These are phyloP conservation scores for Cymbomonas tetramitiformis DNA, from an alignment of 139 green algal genomes.

Conservation along the genomic window DNA sequence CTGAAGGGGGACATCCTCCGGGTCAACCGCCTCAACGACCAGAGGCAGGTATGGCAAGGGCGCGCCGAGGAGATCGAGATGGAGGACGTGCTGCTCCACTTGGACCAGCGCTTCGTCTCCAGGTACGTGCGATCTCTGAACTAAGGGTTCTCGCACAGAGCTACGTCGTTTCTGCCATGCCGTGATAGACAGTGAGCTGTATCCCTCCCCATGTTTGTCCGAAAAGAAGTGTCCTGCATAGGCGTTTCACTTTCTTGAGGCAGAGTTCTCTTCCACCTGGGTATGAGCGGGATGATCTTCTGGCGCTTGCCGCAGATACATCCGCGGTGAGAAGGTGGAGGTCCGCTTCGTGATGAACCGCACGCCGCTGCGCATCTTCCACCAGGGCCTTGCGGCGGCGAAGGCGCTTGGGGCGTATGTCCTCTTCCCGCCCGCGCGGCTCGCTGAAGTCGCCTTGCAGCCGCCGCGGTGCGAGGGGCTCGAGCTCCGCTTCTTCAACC, in stretches of 20 bases:
- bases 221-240: too few species aligned
- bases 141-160: too few species aligned
- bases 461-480: neutral
- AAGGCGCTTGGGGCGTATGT: too few species aligned
- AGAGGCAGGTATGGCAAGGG: slow-evolving; percentile 8
- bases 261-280: too few species aligned
- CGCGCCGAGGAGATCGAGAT: slow-evolving; percentile 1
- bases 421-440: neutral
- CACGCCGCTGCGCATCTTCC: neutral
- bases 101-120: neutral
- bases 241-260: too few species aligned
- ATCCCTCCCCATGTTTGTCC: too few species aligned
- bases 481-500: neutral
- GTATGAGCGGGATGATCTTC: too few species aligned
- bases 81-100: slow-evolving; percentile 7
- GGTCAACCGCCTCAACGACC: neutral
- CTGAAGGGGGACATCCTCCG: neutral
- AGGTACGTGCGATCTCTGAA: neutral
- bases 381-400: neutral
- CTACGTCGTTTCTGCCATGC: too few species aligned
- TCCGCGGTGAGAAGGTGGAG: too few species aligned
- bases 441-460: neutral
- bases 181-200: too few species aligned
- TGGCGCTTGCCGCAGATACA: too few species aligned
- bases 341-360: too few species aligned